Conservation (phyloP, 441 rosid species). For the Pelargonium australe region DNA sequence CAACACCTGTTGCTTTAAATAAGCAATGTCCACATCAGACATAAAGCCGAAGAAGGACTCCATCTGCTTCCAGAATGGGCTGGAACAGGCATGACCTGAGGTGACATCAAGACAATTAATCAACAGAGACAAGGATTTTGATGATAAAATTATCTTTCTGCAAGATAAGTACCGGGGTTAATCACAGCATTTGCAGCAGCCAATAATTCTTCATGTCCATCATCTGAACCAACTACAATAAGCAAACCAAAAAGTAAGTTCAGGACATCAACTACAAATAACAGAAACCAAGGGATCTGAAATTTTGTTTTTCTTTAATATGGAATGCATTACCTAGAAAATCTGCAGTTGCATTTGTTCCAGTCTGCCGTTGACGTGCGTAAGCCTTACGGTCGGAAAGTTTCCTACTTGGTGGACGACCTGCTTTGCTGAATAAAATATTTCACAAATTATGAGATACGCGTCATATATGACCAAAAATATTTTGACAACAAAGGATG, state of each 20-base stretch:
- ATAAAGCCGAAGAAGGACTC: conserved; percentile 65
- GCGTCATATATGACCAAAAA: conserved; percentile 10
- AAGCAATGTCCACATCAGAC: conserved; percentile 62
- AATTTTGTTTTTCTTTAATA: conserved; percentile 13
- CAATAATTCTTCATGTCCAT: conserved; percentile 84
- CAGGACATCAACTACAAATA: conserved; percentile 13
- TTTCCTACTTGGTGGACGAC: conserved; percentile 92
- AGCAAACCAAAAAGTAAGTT: conserved; percentile 23
- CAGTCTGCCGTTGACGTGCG: conserved; percentile 65
- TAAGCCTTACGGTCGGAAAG: conserved; percentile 94
- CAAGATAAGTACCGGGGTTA: conserved; percentile 42
- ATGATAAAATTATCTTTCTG: conserved; percentile 17
- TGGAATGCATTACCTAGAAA: conserved; percentile 62
- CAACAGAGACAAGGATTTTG: conserved; percentile 9
- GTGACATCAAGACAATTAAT: conserved; percentile 29
- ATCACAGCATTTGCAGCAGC: conserved; percentile 85
- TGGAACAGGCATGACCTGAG: conserved; percentile 54
- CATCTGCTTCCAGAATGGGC: conserved; percentile 80
- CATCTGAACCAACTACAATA: conserved; percentile 69
- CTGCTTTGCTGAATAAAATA: conserved; percentile 58
- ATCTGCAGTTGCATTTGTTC: conserved; percentile 57
- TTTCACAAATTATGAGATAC: conserved; percentile 28
- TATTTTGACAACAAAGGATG: conserved; percentile 9
- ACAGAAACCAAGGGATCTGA: conserved; percentile 4
- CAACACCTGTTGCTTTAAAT: conserved; percentile 67